phyloP scores from a whole-genome alignment of 23 red algal genomes.

The Gracilaria caudata region DNA sequence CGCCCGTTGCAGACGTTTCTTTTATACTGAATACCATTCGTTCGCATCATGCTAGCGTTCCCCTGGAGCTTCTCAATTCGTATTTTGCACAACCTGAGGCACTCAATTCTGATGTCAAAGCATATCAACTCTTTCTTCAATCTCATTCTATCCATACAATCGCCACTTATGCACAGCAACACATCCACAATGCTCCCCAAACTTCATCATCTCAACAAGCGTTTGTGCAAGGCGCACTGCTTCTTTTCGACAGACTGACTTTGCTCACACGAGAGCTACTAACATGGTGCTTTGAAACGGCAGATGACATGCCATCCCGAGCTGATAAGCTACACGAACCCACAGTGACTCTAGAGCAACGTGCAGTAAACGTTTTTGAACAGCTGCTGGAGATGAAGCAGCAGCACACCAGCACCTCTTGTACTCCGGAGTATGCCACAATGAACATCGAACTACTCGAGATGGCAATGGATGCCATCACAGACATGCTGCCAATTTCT shows the following conservation, averaged over 20 bases:
- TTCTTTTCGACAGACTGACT: conserved; percentile 1
- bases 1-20: background rate
- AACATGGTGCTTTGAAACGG: conserved; percentile 15
- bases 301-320: background rate
- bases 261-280: background rate
- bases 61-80: conserved; percentile 18
- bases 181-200: background rate
- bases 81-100: conserved; percentile 12
- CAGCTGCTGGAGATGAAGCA: conserved; percentile 20
- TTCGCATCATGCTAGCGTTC: background rate
- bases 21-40: background rate
- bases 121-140: conserved; percentile 15
- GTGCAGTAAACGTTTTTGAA: conserved; percentile 27
- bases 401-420: background rate
- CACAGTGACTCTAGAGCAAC: conserved; percentile 19
- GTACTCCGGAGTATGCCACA: conserved; percentile 21
- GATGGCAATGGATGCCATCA: conserved; percentile 18
- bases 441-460: conserved; percentile 17
- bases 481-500: background rate
- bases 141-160: conserved; percentile 14
- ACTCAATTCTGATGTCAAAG: background rate
- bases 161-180: conserved; percentile 8
- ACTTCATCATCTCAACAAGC: background rate
- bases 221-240: background rate
- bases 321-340: conserved; percentile 4